Base-by-base conservation (phyloP, 441 rosid species). In the Sinapis alba region DNA sequence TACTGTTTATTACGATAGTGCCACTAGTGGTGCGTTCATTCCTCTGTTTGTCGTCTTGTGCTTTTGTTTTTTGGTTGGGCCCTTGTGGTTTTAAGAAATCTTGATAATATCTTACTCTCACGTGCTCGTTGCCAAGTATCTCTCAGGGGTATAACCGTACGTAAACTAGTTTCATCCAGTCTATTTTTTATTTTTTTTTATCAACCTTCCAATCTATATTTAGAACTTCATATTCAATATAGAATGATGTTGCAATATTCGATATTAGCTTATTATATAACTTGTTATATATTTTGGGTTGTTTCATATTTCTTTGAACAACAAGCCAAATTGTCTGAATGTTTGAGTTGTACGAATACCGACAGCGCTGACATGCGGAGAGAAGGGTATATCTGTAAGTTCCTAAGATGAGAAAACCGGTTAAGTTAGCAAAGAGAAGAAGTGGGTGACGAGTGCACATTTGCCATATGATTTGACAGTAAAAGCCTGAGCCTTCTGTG, bases 391-490 rank as follows among this genome's bases (percentile, higher is more conserved):
- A 54, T 19, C 2, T n/a, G 61, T 71, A 30, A 43, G 20, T 56
- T 20, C 5, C 5, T 0, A 62, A 36, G 16, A 36, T 36, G 11
- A 2, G 53, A 51, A 32, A 7, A 5, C 54, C 27, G 51, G 62
- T 45, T 34, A 4, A 16, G 27, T 19, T 63, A 26, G 58, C 65
- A 13, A 65, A 50, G 68, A 68, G 28, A 30, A 54, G 69, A 75
- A 53, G 68, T 69, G 79, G 65, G 60, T 13, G 65, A 62, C 11
- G 74, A 76, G 69, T 75, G 74, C 70, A 56, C 59, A 62, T 75
- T 75, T 51, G 64, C 64, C 67, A 36, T 20, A 36, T 75, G 74
- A 36, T n/a, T 36, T 68, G 69, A 62, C 70, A 62, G 70, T 54
- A 26, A 69, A 75, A 75, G 74, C 59, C 59, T 69, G 58, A 20